Evolutionary conservation across 345 rosid genomes (phyloP).

Genomic region (Melastoma malabathricum): DNA sequence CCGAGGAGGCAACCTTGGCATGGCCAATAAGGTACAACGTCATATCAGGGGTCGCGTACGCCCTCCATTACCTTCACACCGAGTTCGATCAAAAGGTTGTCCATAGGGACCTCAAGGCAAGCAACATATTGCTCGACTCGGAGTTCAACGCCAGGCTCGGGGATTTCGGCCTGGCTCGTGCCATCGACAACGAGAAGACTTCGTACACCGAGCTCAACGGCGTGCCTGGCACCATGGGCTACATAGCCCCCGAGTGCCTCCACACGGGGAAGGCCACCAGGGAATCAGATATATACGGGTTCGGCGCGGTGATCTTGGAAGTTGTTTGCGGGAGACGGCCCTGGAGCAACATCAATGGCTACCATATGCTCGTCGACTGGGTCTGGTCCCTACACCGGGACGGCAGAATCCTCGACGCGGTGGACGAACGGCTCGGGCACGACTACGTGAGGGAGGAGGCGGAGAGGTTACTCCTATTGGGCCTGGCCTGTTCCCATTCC

Average conservation of each 20-base stretch:
- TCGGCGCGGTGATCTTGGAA: constrained; percentile 34
- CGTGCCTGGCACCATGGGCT: constrained; percentile 24
- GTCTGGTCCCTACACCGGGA: constrained; percentile 31
- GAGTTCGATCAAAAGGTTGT: constrained; percentile 30
- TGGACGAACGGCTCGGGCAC: constrained; percentile 17
- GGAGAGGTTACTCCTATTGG: constrained; percentile 20
- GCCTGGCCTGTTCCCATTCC: constrained; percentile 37
- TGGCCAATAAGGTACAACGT: constrained; percentile 23
- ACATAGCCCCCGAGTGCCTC: constrained; percentile 36
- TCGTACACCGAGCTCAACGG: constrained; percentile 27
- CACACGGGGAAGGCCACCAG: constrained; percentile 28
- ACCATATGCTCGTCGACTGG: constrained; percentile 25
- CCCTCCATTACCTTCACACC: constrained; percentile 27
- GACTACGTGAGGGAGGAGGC: constrained; percentile 18
- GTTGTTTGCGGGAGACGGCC: constrained; percentile 24
- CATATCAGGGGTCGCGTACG: constrained; percentile 27
- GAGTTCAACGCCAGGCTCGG: constrained; percentile 24
- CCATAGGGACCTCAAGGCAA: constrained; percentile 34
- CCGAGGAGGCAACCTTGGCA: constrained; percentile 4
- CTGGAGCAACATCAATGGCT: constrained; percentile 13
- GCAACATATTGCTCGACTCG: constrained; percentile 30
- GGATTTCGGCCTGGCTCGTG: constrained; percentile 33
- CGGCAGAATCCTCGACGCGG: constrained; percentile 20
- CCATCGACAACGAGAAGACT: constrained; percentile 19
- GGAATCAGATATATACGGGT: constrained; percentile 35